phyloP scores from a whole-genome alignment of 352 stramenopile species.

The Pythium chondricola region DNA sequence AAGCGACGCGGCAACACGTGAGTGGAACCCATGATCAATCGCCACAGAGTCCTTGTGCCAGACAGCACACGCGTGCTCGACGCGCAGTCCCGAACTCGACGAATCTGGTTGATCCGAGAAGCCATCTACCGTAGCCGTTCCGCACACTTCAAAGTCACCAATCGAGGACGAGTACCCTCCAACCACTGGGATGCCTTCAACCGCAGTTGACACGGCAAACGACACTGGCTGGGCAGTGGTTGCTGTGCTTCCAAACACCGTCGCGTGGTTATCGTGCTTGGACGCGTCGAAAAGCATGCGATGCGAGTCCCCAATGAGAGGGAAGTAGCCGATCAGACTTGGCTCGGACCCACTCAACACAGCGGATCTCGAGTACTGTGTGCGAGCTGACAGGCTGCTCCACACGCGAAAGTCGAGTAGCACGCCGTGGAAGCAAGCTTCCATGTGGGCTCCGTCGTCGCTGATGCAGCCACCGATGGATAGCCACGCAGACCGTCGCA shows the following conservation, averaged over 20 bases:
- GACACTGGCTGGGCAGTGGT: too few relatives aligned
- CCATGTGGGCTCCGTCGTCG: constrained; percentile 21
- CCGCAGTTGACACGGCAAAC: neutral
- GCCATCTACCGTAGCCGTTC: constrained; percentile 2
- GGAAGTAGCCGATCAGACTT: constrained; percentile 66
- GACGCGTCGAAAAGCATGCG: constrained; percentile 65
- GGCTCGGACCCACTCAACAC: constrained; percentile 32
- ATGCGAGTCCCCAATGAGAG: constrained; percentile 55
- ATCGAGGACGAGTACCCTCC: constrained; percentile 15
- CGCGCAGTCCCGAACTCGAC: neutral
- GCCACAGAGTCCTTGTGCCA: constrained; percentile 36
- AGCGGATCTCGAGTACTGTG: constrained; percentile 7
- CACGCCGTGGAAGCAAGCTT: constrained; percentile 47
- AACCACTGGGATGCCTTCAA: constrained; percentile 10
- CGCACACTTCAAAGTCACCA: constrained; percentile 18
- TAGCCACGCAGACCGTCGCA: constrained; percentile 26
- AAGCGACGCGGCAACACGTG: constrained; percentile 26
- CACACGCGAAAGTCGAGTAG: constrained; percentile 73
- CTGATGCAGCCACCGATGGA: constrained; percentile 44
- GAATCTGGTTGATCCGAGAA: neutral
- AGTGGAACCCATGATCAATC: constrained; percentile 46
- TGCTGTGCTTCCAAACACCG: constrained; percentile 24
- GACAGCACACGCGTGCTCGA: constrained; percentile 21
- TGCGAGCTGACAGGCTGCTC: constrained; percentile 14
- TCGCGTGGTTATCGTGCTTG: constrained; percentile 68